Percentiles rank a stretch among this genome's conserved stretches.
These are phyloP conservation scores for Stylosanthes scabra DNA, from an alignment of 331 rosid genomes.

Conservation along the genomic window DNA sequence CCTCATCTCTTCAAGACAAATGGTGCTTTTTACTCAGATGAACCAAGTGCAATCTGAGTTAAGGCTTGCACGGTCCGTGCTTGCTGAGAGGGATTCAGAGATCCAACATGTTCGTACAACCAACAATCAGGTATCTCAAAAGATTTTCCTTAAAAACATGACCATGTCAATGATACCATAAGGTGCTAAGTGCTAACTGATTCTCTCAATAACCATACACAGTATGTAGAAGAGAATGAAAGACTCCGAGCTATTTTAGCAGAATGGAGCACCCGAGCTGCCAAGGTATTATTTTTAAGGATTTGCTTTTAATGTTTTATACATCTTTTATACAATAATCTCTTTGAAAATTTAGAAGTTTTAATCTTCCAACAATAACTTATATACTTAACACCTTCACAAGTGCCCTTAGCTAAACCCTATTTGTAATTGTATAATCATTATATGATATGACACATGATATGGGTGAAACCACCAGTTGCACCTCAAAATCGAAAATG, in stretches of 20 bases:
- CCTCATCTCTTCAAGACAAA: conserved; percentile 18
- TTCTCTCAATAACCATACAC: conserved; percentile 31
- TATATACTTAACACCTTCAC: too few species aligned
- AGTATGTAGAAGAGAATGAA: conserved; percentile 98
- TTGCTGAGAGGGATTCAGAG: conserved; percentile 92
- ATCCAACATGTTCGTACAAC: conserved; percentile 84
- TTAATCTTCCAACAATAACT: too few species aligned
- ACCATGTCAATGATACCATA: conserved; percentile 11
- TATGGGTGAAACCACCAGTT: too few species aligned
- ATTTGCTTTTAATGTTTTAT: too few species aligned
- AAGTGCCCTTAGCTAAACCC: too few species aligned
- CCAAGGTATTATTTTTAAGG: conserved; percentile 66
- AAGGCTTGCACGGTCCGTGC: conserved; percentile 93
- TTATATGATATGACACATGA: too few species aligned
- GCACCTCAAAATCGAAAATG: too few species aligned
- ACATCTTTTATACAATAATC: too few species aligned
- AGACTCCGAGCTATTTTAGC: conserved; percentile 93
- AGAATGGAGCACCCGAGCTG: conserved; percentile 97
- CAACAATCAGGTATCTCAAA: conserved; percentile 77
- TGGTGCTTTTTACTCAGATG: conserved; percentile 64
- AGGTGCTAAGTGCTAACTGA: conserved; percentile 30
- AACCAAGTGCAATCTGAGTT: conserved; percentile 92
- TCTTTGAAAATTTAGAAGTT: too few species aligned
- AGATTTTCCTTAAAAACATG: conserved; percentile 1
- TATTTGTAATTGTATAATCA: too few species aligned